A percentile compares a stretch with the other conserved stretches of the same genome.
Conservation (phyloP, 2,329 filamentous ascomycete species). For the Penicillium italicum region DNA sequence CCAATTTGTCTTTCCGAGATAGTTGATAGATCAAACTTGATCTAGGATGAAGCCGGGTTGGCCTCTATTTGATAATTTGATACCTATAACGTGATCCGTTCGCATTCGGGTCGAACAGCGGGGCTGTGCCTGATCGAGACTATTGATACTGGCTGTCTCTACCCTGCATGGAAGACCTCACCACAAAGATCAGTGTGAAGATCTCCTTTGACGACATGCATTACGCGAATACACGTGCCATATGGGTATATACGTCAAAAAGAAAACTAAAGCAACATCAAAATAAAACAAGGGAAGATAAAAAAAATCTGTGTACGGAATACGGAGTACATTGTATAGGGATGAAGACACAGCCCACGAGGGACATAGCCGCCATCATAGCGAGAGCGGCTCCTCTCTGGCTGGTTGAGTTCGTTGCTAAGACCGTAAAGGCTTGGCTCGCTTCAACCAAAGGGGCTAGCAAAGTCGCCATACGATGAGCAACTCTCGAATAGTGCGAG, state of each 20-base stretch:
- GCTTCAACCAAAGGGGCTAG: neutral
- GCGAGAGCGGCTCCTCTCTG: neutral
- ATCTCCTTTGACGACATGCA: neutral
- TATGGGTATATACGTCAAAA: neutral
- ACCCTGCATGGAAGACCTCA: conserved; percentile 4
- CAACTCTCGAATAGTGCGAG: neutral
- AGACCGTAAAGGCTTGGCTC: neutral
- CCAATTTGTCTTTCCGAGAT: neutral
- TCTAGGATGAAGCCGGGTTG: neutral
- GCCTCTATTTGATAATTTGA: neutral
- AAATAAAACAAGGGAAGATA: neutral
- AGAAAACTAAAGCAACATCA: neutral
- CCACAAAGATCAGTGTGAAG: neutral
- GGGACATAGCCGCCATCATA: neutral
- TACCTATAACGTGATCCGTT: neutral
- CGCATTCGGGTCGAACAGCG: neutral
- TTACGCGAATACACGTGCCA: neutral
- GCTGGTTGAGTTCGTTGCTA: neutral
- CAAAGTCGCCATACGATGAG: neutral
- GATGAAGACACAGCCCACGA: neutral
- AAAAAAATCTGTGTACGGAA: no score
- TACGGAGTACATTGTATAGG: neutral
- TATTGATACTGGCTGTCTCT: conserved; percentile 3
- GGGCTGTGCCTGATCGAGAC: conserved; percentile 1
- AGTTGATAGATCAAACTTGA: conserved; percentile 4